Evolutionary conservation across 1,284 basidiomycete species (phyloP), one percentile per base, ranked within the genome.

Genomic region (Pulchroboletus neoregius): DNA sequence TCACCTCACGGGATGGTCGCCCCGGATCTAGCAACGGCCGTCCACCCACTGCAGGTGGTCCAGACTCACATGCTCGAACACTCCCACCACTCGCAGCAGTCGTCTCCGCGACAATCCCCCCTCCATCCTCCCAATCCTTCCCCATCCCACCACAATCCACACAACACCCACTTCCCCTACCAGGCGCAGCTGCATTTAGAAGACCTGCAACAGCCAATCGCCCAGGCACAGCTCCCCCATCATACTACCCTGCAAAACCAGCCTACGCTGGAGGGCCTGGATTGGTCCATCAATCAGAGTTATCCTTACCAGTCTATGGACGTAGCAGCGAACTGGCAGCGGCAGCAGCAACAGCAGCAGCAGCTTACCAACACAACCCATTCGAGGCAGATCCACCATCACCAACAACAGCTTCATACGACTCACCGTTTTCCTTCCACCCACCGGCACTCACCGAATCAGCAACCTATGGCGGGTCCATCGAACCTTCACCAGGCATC

Each of bases 371-470:
- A 51, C 55, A 52, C 58, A 34, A 5, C 50, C 3, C 58, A 54
- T 65, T 64, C 65, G 63, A 68, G 58, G 40, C 64, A 55, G 57
- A 61, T 56, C 55, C 61, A 51, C 53, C 58, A 56, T 58, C 60
- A 48, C 52, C 58, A 50, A 53, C 58, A 53, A 39, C 56, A 55
- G 50, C 48, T 48, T 15, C 61, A 57, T 67, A 68, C 68, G 77
- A 79, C 63, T 81, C 79, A 53, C 86, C 86, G 51, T 88, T 88
- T 81, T 87, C 78, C 70, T 88, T 86, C 82, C 79, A 85, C 75
- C 79, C 84, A 59, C 84, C 83, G 62, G 68, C 72, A 54, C 68
- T 74, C 74, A 55, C 71, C 69, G 65, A 70, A 53, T 57, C 66
- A 60, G 12, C 62, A 56, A 28, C 50, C 50, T 57, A 50, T 54